Conservation (phyloP, 2,329 filamentous ascomycete species). For the Paraconiothyrium brasiliense region DNA sequence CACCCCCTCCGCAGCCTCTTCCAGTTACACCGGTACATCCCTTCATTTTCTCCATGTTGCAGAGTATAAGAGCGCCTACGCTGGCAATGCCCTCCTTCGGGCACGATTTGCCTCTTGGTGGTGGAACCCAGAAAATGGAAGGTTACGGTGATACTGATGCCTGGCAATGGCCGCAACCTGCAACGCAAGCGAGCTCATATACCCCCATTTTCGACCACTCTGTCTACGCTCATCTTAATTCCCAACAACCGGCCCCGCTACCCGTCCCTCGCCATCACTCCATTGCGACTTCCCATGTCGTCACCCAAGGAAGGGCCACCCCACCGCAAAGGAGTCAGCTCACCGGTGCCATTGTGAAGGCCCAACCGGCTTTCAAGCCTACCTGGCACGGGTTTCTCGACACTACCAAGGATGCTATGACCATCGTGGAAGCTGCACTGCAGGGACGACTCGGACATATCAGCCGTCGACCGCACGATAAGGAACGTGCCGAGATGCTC, state of each 20-base stretch:
- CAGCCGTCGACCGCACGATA: constrained; percentile 83
- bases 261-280: constrained; percentile 42
- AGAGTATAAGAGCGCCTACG: constrained; percentile 45
- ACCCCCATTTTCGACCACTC: constrained; percentile 43
- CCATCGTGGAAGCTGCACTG: constrained; percentile 82
- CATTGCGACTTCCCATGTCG: constrained; percentile 40
- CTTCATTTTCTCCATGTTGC: constrained; percentile 45
- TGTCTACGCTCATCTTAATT: constrained; percentile 37
- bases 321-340: constrained; percentile 41
- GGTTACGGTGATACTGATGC: constrained; percentile 42
- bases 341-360: constrained; percentile 43
- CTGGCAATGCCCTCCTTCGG: constrained; percentile 49
- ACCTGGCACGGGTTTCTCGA: constrained; percentile 74
- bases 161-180: constrained; percentile 44
- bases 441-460: constrained; percentile 77
- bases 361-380: constrained; percentile 62
- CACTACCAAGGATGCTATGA: constrained; percentile 78
- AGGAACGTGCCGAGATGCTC: constrained; percentile 80
- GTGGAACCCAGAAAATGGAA: constrained; percentile 45
- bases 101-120: constrained; percentile 42
- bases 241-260: constrained; percentile 32
- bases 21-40: constrained; percentile 1
- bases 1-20: not conserved
- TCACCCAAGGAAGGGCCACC: constrained; percentile 35
- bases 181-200: constrained; percentile 38